Base-by-base conservation (phyloP, 306 rosid genomes). In the Pyrus bretschneideri region DNA sequence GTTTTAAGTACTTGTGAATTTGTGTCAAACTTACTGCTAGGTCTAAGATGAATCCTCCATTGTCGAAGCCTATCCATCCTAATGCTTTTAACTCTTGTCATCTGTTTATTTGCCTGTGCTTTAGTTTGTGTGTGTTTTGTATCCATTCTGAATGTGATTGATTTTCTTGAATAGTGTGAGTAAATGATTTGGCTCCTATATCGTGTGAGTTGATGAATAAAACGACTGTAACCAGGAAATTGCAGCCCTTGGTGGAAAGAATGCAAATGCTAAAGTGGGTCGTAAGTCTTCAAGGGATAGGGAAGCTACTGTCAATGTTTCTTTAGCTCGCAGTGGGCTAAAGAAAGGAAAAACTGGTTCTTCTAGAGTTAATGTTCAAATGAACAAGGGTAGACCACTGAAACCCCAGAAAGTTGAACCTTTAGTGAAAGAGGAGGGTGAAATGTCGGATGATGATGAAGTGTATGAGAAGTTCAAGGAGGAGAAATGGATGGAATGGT, bases 401-500 rank as follows among this genome's bases (percentile, higher is more conserved):
- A 96, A 78, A 83, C 86, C 93, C 60, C 93, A 71, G 76, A 88
- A 86, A 87, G 85, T 80, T 79, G 99, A 96, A 81, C 91, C 92
- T 70, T 81, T 96, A 61, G 91, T 85, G 68, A 96, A 93, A 81
- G 99, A 96, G 83, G 99, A 96, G 85, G 99, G 99, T 81, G 99
- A 96, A 86, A 96, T 96, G 98, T 96, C 99, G 1, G 99, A 96
- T 51, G 79, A 92, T 70, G 99, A 93, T 9, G 99, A 91, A 88
- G 96, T 96, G 31, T 92, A 91, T 67, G 99, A 96, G 89, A 97
- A 96, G 84, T 96, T 96, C 77, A 96, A 91, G 91, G 98, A 96
- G 76, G 98, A 93, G 72, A 96, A 96, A 83, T 93, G 99, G 99
- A 93, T 91, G 97, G 99, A 96, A 86, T 96, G 99, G 99, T 96